A percentile compares a stretch with the other conserved stretches of the same genome.
Conservation (phyloP, 345 rosid species). For the Kandelia obovata region DNA sequence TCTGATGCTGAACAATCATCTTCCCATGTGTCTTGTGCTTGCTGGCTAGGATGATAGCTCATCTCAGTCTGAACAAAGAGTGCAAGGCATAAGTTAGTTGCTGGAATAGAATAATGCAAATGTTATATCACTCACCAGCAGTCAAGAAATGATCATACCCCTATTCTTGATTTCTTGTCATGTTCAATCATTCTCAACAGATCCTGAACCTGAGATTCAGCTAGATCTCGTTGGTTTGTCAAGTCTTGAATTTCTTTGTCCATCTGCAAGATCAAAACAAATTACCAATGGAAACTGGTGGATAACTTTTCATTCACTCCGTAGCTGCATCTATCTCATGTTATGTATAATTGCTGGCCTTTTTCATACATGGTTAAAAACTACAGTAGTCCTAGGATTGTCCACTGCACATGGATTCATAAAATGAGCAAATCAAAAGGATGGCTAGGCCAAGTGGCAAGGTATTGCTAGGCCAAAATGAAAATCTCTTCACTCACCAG, state of each 20-base stretch:
- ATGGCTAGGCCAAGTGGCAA: too few relatives aligned
- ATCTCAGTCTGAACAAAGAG: conserved; percentile 39
- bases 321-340: too few relatives aligned
- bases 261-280: conserved; percentile 49
- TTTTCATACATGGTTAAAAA: background rate
- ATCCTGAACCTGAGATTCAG: conserved; percentile 76
- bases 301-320: background rate
- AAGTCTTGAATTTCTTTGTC: conserved; percentile 78
- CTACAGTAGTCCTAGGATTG: background rate
- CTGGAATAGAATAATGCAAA: background rate
- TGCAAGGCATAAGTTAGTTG: conserved; percentile 20
- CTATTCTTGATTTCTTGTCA: conserved; percentile 52
- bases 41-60: conserved; percentile 34
- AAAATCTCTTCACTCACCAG: background rate
- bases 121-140: conserved; percentile 1
- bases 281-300: conserved; percentile 12
- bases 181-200: conserved; percentile 56
- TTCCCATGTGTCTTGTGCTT: conserved; percentile 54
- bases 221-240: conserved; percentile 79
- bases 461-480: background rate
- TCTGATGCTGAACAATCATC: conserved; percentile 64
- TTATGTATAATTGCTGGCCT: background rate
- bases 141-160: conserved; percentile 26
- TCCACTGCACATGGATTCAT: background rate
- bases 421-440: background rate